Evolutionary conservation across 768 basidiomycete genomes (phyloP).

Genomic region (Panus rudis): DNA sequence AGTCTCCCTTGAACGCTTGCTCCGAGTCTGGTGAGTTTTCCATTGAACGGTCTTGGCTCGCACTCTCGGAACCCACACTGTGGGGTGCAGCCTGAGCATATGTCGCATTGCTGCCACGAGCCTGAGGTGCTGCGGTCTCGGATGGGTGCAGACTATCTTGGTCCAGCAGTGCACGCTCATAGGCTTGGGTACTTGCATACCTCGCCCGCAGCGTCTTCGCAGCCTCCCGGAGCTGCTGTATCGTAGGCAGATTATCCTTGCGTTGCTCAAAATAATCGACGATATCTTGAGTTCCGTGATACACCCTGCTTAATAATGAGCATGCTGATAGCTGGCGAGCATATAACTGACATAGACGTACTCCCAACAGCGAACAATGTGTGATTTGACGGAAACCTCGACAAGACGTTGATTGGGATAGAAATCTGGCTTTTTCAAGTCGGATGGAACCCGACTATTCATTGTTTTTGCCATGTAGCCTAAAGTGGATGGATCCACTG

Average conservation of each 20-base stretch:
- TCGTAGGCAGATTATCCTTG: not conserved
- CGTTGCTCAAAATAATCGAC: slow-evolving; percentile 1
- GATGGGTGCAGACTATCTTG: too few relatives aligned
- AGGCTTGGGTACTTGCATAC: not conserved
- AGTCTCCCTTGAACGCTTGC: not conserved
- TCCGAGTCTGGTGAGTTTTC: too few relatives aligned
- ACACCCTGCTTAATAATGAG: not conserved
- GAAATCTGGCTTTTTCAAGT: slow-evolving; percentile 13
- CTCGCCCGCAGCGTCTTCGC: not conserved
- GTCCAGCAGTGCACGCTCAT: not conserved
- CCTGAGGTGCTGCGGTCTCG: too few relatives aligned
- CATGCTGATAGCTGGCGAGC: not conserved
- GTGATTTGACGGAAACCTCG: slow-evolving; percentile 6
- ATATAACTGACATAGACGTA: slow-evolving; percentile 5
- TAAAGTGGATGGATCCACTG: slow-evolving; percentile 9
- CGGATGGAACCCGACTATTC: slow-evolving; percentile 5
- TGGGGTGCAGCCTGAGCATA: not conserved
- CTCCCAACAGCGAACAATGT: slow-evolving; percentile 19
- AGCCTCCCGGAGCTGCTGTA: not conserved
- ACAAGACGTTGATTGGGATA: slow-evolving; percentile 7
- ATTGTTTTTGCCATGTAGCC: slow-evolving; percentile 8
- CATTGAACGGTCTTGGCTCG: too few relatives aligned
- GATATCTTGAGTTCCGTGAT: slow-evolving; percentile 1
- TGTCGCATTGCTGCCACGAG: not conserved
- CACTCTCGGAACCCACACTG: too few relatives aligned